A percentile compares a stretch with the other conserved stretches of the same genome.
Evolutionary conservation across 768 basidiomycete genomes (phyloP).

Genomic region (Ephemerocybe angulata): DNA sequence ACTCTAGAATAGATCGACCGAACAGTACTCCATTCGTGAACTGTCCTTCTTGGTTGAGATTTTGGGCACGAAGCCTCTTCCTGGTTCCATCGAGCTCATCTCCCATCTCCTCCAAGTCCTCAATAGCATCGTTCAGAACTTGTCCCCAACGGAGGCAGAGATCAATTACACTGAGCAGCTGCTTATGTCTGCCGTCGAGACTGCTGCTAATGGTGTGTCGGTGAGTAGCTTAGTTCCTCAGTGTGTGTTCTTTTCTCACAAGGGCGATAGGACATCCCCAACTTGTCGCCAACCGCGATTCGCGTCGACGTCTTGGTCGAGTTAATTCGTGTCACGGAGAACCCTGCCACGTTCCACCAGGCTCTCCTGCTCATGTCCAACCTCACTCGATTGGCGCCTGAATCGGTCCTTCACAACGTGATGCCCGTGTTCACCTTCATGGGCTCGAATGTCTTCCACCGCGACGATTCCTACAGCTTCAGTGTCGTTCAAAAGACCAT

Average conservation of each 20-base stretch:
- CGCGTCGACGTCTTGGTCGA: slow-evolving; percentile 86
- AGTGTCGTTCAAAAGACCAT: slow-evolving; percentile 95
- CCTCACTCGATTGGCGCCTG: slow-evolving; percentile 79
- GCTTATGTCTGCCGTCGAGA: slow-evolving; percentile 77
- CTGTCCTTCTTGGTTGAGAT: slow-evolving; percentile 67
- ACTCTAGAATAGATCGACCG: slow-evolving; percentile 13
- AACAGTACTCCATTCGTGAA: slow-evolving; percentile 39
- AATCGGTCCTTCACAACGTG: slow-evolving; percentile 88
- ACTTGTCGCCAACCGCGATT: slow-evolving; percentile 53
- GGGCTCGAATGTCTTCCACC: slow-evolving; percentile 97
- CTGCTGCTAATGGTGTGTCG: slow-evolving; percentile 50
- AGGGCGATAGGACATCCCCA: slow-evolving; percentile 45
- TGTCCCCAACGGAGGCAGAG: slow-evolving; percentile 55
- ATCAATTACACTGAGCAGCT: slow-evolving; percentile 79
- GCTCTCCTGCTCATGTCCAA: slow-evolving; percentile 84
- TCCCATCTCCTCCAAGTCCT: slow-evolving; percentile 70
- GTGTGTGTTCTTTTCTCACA: neutral
- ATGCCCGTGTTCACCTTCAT: slow-evolving; percentile 99
- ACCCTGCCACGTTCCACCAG: slow-evolving; percentile 94
- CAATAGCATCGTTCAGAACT: slow-evolving; percentile 56
- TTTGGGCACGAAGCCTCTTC: slow-evolving; percentile 57
- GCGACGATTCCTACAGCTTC: slow-evolving; percentile 95
- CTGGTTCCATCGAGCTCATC: slow-evolving; percentile 70
- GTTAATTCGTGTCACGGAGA: slow-evolving; percentile 80
- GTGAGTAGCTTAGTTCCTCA: slow-evolving; percentile 33